Evolutionary conservation across 306 rosid species (phyloP), one percentile per base, ranked within the genome.

Genomic region (Prunus mume): DNA sequence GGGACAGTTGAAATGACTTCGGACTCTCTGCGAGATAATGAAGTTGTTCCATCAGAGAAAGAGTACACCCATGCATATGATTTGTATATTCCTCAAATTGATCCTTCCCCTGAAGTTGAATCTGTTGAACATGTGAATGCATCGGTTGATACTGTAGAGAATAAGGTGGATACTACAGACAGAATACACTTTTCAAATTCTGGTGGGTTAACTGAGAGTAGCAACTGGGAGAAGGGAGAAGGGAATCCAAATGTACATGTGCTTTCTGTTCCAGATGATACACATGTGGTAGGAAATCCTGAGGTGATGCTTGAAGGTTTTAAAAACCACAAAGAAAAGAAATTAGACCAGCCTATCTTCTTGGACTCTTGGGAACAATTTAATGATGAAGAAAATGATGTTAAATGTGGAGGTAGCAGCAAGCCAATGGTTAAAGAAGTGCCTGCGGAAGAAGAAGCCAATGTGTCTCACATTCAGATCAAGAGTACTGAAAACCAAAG

Each of bases 281-380:
- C 56, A 63, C 68, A 79, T 56, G 74, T 47, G 68, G 82, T 65
- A 61, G 80, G 90, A 45, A 79, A 63, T 82, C 81, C 84, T 73
- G 85, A 58, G 57, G 67, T 68, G 28, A 49, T 75, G 73, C 74
- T 82, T 71, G 85, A 83, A 82, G 81, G 77, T 75, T 85, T 79
- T 46, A 74, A 73, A 80, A 79, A 79, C 71, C 83, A 50, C 41
- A 56, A 86, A 54, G 83, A 30, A 47, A 68, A 62, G 58, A 79
- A 73, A 45, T 47, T 66, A 25, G 76, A 87, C 60, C 81, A 78
- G 73, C 54, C 81, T 78, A 49, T 69, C 34, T 65, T 54, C 77
- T 34, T 54, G 41, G 81, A 64, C 57, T 72, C 82, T 43, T 74
- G 60, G 34, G 80, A 78, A 54, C 80, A 74, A 61, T 32, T 76